Evolutionary conservation across 2,329 filamentous ascomycete species (phyloP).

Genomic region (Fusarium udum): DNA sequence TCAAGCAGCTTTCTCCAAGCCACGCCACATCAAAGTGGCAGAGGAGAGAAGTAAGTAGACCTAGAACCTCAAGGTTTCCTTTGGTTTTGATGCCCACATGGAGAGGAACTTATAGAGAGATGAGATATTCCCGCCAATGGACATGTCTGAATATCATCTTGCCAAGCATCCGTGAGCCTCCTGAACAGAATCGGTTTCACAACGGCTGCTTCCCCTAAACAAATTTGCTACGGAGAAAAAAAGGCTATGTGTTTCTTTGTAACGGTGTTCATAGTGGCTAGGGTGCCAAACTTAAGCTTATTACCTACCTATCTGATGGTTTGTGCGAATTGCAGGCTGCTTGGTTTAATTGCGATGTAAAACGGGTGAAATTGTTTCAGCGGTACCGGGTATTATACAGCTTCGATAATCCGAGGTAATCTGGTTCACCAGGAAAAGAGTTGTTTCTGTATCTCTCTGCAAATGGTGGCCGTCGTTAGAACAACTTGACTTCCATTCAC

Average conservation of each 20-base stretch:
- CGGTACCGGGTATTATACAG: too few species aligned
- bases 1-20: neutral
- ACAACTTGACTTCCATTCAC: neutral
- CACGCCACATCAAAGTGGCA: neutral
- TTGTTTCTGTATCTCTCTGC: neutral
- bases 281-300: neutral
- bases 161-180: conserved; percentile 21
- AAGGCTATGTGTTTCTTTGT: neutral
- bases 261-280: neutral
- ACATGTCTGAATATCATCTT: conserved; percentile 14
- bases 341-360: neutral
- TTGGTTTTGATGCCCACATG: conserved; percentile 1
- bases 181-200: conserved; percentile 25
- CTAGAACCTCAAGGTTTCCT: neutral
- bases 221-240: neutral
- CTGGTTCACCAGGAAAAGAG: neutral
- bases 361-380: neutral
- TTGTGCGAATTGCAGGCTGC: neutral
- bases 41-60: too few species aligned
- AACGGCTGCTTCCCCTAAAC: neutral
- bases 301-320: neutral
- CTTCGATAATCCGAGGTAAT: neutral
- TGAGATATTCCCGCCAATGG: conserved; percentile 27
- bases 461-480: neutral
- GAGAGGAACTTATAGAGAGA: neutral